A percentile compares a stretch with the other conserved stretches of the same genome.
Evolutionary conservation across 2,329 filamentous ascomycete species (phyloP).

Genomic region (Curvularia lunata): DNA sequence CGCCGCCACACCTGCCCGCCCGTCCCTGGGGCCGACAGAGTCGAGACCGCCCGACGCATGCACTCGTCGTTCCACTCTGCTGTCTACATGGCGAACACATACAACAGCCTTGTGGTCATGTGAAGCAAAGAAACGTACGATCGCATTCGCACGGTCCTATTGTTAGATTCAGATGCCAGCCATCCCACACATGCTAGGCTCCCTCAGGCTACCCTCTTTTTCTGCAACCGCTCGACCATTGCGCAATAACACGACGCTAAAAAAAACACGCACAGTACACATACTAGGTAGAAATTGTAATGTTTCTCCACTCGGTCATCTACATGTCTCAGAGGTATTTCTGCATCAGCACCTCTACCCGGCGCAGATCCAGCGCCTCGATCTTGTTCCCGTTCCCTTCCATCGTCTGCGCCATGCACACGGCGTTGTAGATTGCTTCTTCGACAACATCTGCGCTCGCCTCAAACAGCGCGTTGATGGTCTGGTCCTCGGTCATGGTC

Average conservation of each 20-base stretch:
- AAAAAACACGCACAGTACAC: background rate
- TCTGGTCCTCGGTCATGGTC: slow-evolving; percentile 62
- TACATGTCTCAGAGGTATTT: slow-evolving; percentile 39
- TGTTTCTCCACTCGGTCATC: background rate
- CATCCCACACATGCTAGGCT: background rate
- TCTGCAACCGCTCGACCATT: background rate
- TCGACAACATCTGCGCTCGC: slow-evolving; percentile 68
- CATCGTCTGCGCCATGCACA: slow-evolving; percentile 67
- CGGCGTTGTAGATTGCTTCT: slow-evolving; percentile 69
- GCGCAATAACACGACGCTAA: background rate
- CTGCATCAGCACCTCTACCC: slow-evolving; percentile 46
- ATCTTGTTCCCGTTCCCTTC: slow-evolving; percentile 58
- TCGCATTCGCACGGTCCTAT: background rate
- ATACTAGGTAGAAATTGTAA: too few relatives aligned
- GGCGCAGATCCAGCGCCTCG: slow-evolving; percentile 44
- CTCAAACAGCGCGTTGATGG: slow-evolving; percentile 67
- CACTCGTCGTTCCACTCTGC: background rate
- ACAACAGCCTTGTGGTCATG: background rate
- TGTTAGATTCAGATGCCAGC: background rate
- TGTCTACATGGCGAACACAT: background rate
- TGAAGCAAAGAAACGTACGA: background rate
- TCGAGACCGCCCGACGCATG: background rate
- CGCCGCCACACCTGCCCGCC: background rate
- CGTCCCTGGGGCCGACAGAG: background rate
- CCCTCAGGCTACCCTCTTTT: background rate